These are phyloP conservation scores for Cetraspora pellucida DNA, from an alignment of 192 early-diverging fungal species.

Conservation along the genomic window DNA sequence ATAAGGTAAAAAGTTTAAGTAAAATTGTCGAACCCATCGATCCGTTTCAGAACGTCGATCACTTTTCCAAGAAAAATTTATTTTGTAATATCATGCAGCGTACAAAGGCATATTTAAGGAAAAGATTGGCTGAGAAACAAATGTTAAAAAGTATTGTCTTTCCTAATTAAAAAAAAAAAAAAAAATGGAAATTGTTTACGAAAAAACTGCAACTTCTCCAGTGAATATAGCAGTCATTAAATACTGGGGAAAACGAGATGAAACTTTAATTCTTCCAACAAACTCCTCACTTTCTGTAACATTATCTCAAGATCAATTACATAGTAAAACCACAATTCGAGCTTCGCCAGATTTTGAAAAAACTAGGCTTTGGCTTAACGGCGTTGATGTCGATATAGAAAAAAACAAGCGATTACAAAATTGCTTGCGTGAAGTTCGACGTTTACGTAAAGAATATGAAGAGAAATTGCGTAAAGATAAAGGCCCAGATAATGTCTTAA, in stretches of 20 bases:
- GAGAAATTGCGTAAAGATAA: conserved; percentile 34
- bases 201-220: conserved; percentile 88
- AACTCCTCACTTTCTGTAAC: conserved; percentile 98
- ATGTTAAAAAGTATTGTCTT: too few species aligned
- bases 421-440: conserved; percentile 78
- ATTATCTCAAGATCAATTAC: conserved; percentile 93
- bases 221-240: conserved; percentile 99
- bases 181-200: conserved; percentile 39
- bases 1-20: too few species aligned
- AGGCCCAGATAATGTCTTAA: conserved; percentile 43
- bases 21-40: too few species aligned
- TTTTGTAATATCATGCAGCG: too few species aligned
- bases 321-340: conserved; percentile 91
- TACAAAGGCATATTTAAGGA: too few species aligned
- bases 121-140: too few species aligned
- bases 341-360: conserved; percentile 58
- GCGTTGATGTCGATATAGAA: conserved; percentile 70
- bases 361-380: conserved; percentile 97
- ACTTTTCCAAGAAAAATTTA: too few species aligned
- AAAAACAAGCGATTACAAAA: conserved; percentile 83
- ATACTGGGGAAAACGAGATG: conserved; percentile 98
- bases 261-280: conserved; percentile 88
- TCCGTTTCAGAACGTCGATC: too few species aligned
- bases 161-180: too few species aligned
- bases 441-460: conserved; percentile 73